phyloP scores from a whole-genome alignment of 2,329 filamentous ascomycete species.

The Aspergillus vadensis region DNA sequence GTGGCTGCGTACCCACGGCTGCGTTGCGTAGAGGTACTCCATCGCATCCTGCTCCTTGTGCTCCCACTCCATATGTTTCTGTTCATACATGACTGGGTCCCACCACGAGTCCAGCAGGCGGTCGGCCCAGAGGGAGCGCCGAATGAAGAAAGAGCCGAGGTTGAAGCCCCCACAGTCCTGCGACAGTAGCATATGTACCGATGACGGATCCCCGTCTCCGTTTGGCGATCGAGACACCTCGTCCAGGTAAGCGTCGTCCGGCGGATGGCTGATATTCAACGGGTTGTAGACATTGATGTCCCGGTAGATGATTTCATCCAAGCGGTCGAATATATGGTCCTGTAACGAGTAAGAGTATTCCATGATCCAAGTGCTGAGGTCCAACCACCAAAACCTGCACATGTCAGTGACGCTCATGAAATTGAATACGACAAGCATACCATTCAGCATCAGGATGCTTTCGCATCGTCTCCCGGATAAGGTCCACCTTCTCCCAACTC shows the following conservation, averaged over 20 bases:
- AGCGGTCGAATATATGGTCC: slow-evolving; percentile 81
- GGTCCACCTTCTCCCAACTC: slow-evolving; percentile 99
- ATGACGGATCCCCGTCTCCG: slow-evolving; percentile 75
- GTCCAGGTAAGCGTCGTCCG: slow-evolving; percentile 74
- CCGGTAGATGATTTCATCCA: slow-evolving; percentile 76
- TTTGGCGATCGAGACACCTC: slow-evolving; percentile 67
- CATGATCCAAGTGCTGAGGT: slow-evolving; percentile 98
- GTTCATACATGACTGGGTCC: slow-evolving; percentile 96
- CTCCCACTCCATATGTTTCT: slow-evolving; percentile 98
- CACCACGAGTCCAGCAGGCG: slow-evolving; percentile 94
- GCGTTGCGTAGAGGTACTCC: slow-evolving; percentile 85
- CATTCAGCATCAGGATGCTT: slow-evolving; percentile 97
- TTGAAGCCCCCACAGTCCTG: slow-evolving; percentile 98
- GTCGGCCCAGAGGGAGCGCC: slow-evolving; percentile 84
- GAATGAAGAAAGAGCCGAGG: slow-evolving; percentile 90
- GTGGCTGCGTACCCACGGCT: slow-evolving; percentile 89
- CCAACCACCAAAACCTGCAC: slow-evolving; percentile 96
- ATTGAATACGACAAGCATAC: slow-evolving; percentile 54
- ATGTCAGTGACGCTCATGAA: slow-evolving; percentile 3
- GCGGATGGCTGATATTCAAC: slow-evolving; percentile 86
- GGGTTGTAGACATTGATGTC: slow-evolving; percentile 98
- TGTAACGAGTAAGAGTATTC: slow-evolving; percentile 90
- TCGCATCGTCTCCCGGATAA: slow-evolving; percentile 80
- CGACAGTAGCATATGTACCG: slow-evolving; percentile 83
- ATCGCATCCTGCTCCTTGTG: slow-evolving; percentile 98